Evolutionary conservation across 306 rosid genomes (phyloP).

Genomic region (Fragaria nilgerrensis): DNA sequence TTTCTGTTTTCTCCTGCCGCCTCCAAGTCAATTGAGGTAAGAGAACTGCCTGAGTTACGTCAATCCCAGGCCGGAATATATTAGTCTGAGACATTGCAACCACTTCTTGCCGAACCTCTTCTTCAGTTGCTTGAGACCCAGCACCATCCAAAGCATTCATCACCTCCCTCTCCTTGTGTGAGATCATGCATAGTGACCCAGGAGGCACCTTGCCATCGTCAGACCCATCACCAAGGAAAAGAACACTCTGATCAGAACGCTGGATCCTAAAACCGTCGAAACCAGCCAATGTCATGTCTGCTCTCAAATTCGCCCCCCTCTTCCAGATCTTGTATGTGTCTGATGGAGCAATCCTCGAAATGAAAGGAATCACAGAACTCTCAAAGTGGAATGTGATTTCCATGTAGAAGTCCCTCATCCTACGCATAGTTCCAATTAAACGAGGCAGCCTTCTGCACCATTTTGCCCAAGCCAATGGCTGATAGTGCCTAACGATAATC

Average conservation of each 20-base stretch:
- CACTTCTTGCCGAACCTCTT: constrained; percentile 91
- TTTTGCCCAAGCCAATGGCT: constrained; percentile 98
- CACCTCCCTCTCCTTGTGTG: constrained; percentile 89
- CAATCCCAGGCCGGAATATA: constrained; percentile 94
- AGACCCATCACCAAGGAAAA: constrained; percentile 88
- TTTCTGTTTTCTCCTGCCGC: constrained; percentile 87
- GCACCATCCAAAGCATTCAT: constrained; percentile 94
- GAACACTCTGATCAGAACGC: constrained; percentile 89
- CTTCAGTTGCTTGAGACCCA: constrained; percentile 78
- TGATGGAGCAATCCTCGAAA: constrained; percentile 95
- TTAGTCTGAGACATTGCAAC: constrained; percentile 92
- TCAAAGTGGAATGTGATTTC: constrained; percentile 96
- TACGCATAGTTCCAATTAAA: constrained; percentile 72
- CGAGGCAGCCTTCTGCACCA: constrained; percentile 99
- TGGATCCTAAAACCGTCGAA: constrained; percentile 95
- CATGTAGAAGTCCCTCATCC: constrained; percentile 98
- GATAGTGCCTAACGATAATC: constrained; percentile 83
- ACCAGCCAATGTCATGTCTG: constrained; percentile 98
- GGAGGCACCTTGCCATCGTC: constrained; percentile 81
- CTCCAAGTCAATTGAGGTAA: constrained; percentile 96
- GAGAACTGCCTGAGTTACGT: constrained; percentile 95
- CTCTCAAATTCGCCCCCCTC: constrained; percentile 93
- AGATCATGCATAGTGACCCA: constrained; percentile 92
- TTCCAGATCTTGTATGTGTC: constrained; percentile 98
- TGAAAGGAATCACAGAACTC: constrained; percentile 97